Evolutionary conservation across 2,329 filamentous ascomycete species (phyloP).

Genomic region (Aspergillus carbonarius): DNA sequence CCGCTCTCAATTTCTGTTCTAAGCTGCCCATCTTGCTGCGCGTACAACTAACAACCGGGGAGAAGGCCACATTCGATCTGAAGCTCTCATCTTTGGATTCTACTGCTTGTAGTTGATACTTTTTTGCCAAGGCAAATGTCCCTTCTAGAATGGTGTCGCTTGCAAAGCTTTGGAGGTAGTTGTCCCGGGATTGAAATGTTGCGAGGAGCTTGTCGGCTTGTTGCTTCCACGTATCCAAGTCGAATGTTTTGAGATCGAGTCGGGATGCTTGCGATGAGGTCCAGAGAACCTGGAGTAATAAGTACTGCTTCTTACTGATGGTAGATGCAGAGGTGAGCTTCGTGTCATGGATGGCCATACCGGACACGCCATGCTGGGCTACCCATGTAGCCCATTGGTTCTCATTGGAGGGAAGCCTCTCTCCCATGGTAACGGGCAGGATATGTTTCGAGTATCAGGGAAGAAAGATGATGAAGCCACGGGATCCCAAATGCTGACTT

Average conservation of each 20-base stretch:
- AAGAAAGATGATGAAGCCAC: not conserved
- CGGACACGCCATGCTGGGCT: not conserved
- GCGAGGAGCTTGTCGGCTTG: not conserved
- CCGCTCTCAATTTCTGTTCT: not conserved
- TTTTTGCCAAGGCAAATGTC: not conserved
- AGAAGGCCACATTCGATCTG: not conserved
- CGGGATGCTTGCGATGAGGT: not conserved
- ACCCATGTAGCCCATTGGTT: not conserved
- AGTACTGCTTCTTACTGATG: not conserved
- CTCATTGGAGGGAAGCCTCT: not conserved
- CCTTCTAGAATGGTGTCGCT: not conserved
- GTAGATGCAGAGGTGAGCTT: not conserved
- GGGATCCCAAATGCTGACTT: not conserved
- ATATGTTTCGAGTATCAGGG: not conserved
- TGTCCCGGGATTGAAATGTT: not conserved
- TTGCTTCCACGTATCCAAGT: not conserved
- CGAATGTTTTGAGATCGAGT: not conserved
- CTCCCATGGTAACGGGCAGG: not conserved
- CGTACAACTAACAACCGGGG: not conserved
- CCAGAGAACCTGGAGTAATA: not conserved
- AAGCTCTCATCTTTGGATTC: not conserved
- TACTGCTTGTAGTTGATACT: not conserved
- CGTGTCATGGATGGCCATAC: not conserved
- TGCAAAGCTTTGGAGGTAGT: not conserved
- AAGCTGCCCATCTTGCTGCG: not conserved